phyloP scores from a whole-genome alignment of 179 eudicot genomes.

The Beta lomatogona region DNA sequence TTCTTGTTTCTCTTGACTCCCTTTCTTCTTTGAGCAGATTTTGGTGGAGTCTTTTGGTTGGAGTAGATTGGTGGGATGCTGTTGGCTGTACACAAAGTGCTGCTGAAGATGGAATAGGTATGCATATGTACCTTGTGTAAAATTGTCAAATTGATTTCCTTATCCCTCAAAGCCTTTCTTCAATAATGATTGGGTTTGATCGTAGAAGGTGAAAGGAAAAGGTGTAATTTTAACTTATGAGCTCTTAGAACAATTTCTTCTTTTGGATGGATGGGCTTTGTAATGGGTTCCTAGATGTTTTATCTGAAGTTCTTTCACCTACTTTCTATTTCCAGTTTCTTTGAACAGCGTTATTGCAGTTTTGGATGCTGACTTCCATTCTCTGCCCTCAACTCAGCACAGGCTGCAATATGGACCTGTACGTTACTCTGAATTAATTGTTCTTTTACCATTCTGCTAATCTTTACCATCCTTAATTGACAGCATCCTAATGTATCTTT shows the following conservation, averaged over 20 bases:
- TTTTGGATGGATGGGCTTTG: too few species aligned
- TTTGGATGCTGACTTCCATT: conserved; percentile 95
- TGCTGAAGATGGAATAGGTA: conserved; percentile 98
- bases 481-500: conserved; percentile 1
- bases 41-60: conserved; percentile 99
- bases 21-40: conserved; percentile 53
- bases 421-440: conserved; percentile 22
- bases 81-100: conserved; percentile 99
- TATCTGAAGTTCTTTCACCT: conserved; percentile 5
- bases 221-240: background rate
- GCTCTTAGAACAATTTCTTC: background rate
- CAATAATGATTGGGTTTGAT: background rate
- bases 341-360: conserved; percentile 95
- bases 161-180: background rate
- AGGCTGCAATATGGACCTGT: conserved; percentile 95
- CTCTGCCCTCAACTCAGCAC: conserved; percentile 89
- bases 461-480: background rate
- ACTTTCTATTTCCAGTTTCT: conserved; percentile 60
- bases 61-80: conserved; percentile 99
- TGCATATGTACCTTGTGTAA: conserved; percentile 19
- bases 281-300: background rate
- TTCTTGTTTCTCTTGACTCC: background rate
- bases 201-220: background rate
- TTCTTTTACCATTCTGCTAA: background rate
- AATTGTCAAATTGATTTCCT: background rate